Evolutionary conservation across 2,329 filamentous ascomycete genomes (phyloP).

Genomic region (Calonectria pseudoreteaudii): DNA sequence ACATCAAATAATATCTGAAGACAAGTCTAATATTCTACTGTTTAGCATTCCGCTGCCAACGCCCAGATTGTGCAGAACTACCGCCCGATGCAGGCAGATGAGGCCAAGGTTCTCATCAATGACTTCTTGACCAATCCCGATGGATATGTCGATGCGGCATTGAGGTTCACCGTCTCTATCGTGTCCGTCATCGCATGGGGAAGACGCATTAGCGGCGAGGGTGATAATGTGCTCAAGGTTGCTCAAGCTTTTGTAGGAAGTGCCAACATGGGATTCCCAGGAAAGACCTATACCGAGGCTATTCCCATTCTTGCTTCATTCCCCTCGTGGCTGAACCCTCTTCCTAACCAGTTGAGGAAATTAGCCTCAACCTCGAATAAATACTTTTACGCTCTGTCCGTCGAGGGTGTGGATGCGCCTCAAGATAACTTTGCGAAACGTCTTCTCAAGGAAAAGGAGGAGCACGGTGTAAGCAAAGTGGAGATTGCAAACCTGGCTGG

Average conservation of each 20-base stretch:
- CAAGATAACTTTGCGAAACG: slow-evolving; percentile 20
- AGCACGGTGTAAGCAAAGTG: slow-evolving; percentile 19
- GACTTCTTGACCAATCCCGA: slow-evolving; percentile 11
- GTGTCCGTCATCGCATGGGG: slow-evolving; percentile 23
- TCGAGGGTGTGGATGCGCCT: slow-evolving; percentile 3
- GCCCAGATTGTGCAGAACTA: slow-evolving; percentile 19
- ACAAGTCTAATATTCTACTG: neutral
- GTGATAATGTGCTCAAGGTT: slow-evolving; percentile 20
- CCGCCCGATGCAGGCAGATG: slow-evolving; percentile 9
- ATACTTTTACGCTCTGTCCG: slow-evolving; percentile 17
- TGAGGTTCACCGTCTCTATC: slow-evolving; percentile 23
- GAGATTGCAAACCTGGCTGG: slow-evolving; percentile 22
- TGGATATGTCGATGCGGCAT: slow-evolving; percentile 1
- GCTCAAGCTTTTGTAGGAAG: slow-evolving; percentile 25
- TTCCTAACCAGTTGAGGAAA: slow-evolving; percentile 12
- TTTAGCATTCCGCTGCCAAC: slow-evolving; percentile 17
- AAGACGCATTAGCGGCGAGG: slow-evolving; percentile 1
- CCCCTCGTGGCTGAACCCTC: slow-evolving; percentile 15
- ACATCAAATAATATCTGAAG: neutral
- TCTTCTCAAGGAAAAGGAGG: slow-evolving; percentile 15
- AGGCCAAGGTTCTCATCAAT: slow-evolving; percentile 9
- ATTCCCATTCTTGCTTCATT: slow-evolving; percentile 13
- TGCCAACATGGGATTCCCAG: slow-evolving; percentile 22
- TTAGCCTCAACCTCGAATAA: slow-evolving; percentile 19
- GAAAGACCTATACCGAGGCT: slow-evolving; percentile 22